These are phyloP conservation scores for Eutypa lata DNA, from an alignment of 2,329 filamentous ascomycete species.

Conservation along the genomic window DNA sequence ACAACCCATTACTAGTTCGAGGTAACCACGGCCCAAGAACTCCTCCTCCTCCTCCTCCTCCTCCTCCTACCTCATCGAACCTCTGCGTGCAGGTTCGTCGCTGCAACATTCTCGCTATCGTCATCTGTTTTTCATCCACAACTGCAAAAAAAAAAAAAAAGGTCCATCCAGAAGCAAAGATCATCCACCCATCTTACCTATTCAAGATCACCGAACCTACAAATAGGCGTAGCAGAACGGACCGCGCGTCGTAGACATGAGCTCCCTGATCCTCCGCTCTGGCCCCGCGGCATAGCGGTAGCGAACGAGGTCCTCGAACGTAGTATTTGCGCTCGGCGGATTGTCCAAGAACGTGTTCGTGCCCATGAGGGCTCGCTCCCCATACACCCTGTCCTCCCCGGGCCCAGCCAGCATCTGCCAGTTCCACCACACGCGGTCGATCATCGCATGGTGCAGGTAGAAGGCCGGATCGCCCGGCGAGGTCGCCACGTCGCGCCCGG, in stretches of 20 bases:
- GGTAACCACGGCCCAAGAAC: no score
- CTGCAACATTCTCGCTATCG: no score
- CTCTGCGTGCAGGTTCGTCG: no score
- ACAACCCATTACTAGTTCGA: no score
- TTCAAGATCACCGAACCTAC: no score
- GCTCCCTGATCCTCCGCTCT: conserved; percentile 20
- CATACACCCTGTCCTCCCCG: no score
- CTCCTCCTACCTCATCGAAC: no score
- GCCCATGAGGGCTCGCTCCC: conserved; percentile 12
- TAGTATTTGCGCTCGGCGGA: conserved; percentile 17
- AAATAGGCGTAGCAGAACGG: conserved; percentile 27
- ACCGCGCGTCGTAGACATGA: conserved; percentile 22
- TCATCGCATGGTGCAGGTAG: conserved; percentile 19
- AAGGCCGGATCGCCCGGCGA: conserved; percentile 27
- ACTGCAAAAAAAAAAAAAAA: no score
- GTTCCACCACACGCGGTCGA: conserved; percentile 14
- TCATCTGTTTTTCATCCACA: no score
- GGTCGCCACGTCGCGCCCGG: conserved; percentile 29
- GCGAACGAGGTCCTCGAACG: conserved; percentile 18
- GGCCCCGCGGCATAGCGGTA: conserved; percentile 18
- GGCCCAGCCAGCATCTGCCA: conserved; percentile 14
- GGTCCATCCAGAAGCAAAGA: no score
- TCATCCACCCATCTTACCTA: no score
- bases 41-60: no score
- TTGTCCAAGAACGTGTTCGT: conserved; percentile 20